phyloP scores from a whole-genome alignment of 2,329 filamentous ascomycete species.

The Colletotrichum lini region DNA sequence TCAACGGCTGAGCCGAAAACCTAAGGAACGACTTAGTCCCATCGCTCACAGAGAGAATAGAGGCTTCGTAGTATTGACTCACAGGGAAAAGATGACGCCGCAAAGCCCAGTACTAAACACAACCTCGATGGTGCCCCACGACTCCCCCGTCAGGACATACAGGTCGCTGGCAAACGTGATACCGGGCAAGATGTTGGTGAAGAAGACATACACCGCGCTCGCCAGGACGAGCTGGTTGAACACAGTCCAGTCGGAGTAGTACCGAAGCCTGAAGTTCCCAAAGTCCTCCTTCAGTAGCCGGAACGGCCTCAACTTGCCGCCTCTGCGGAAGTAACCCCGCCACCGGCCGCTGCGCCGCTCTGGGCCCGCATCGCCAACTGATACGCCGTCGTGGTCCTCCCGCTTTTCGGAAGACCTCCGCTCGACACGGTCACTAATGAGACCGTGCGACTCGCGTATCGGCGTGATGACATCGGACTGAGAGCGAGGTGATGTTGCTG shows the following conservation, averaged over 20 bases:
- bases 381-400: background rate
- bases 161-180: conserved; percentile 78
- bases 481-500: background rate
- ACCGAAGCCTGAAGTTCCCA: conserved; percentile 61
- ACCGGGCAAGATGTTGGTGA: conserved; percentile 76
- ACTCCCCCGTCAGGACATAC: conserved; percentile 72
- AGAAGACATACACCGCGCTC: conserved; percentile 76
- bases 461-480: conserved; percentile 24
- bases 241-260: conserved; percentile 67
- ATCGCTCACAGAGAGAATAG: background rate
- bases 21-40: conserved; percentile 44
- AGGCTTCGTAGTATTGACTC: conserved; percentile 43
- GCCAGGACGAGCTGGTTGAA: conserved; percentile 77
- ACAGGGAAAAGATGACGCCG: conserved; percentile 74
- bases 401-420: background rate
- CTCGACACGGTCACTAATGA: background rate
- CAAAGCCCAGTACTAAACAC: conserved; percentile 77
- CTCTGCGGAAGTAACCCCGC: conserved; percentile 49
- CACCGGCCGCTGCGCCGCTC: conserved; percentile 17
- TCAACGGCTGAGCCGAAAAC: conserved; percentile 73
- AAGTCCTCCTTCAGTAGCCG: conserved; percentile 67
- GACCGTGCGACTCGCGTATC: conserved; percentile 1
- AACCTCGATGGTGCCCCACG: conserved; percentile 77
- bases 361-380: background rate
- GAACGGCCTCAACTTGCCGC: conserved; percentile 65